Base-by-base conservation (phyloP, 495 filamentous ascomycete genomes). In the Zalerion maritima region DNA sequence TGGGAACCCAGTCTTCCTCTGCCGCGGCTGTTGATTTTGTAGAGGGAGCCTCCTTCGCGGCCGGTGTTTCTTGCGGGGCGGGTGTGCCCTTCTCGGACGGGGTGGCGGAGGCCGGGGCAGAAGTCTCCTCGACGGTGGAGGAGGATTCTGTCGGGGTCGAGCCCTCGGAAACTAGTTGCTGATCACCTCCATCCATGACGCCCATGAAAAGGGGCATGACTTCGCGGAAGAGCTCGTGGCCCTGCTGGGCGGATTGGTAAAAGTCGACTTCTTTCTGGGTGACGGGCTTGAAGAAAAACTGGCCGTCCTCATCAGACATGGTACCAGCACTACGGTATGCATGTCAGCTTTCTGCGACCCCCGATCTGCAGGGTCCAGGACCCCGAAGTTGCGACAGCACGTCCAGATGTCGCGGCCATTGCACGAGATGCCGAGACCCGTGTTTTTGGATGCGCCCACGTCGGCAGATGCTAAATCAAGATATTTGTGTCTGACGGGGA, bases 251-350 rank as follows among this genome's bases (percentile, higher is more conserved):
- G 15, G 75, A 71, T 54, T 94, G 75, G 69, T 99, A 99, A 57
- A 99, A 99, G 15, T 73, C 70, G 34, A 94, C 72, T 57, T 99
- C 89, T 34, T 72, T 67, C 23, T 69, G 52, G 5, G 82, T 92
- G 55, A 89, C 94, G 17, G 89, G 89, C 55, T 99, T 99, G 50
- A 94, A 81, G 46, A 99, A 76, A 11, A 94, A 61, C 32, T 78
- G 69, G 44, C 89, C 89, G 28, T 81, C 76, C 30, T 65, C 57
- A 44, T 93, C 84, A 47, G 77, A 85, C 37, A 92, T 73, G 24
- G 93, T 85, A 39, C 89, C 89, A 25, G 89, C 86, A 55, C 86
- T 96, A 51, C 28, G 31, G 35, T 18, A n/a, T n/a, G n/a, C 24
- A 28, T 38, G 30, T 53, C 26, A 54, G 45, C 10, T 15, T 17